Conservation (phyloP, 768 basidiomycete genomes). For the Russula sp. region DNA sequence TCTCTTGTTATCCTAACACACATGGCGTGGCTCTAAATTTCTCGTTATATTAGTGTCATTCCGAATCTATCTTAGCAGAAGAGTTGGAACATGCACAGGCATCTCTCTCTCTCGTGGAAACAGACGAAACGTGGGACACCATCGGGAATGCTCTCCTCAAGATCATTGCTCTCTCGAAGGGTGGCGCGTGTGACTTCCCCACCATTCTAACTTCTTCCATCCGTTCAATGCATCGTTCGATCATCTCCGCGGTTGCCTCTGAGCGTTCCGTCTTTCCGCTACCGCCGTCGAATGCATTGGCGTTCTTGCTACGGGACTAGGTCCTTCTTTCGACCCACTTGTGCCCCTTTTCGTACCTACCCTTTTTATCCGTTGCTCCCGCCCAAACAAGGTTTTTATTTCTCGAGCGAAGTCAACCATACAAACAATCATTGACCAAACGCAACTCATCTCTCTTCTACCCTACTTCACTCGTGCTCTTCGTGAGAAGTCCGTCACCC, state of each 20-base stretch:
- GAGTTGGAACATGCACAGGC: constrained; percentile 38
- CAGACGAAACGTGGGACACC: constrained; percentile 78
- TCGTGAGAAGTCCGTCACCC: constrained; percentile 65
- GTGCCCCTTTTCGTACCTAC: constrained; percentile 65
- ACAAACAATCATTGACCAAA: constrained; percentile 57
- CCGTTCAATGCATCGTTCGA: constrained; percentile 50
- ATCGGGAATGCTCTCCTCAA: constrained; percentile 51
- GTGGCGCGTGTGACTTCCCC: constrained; percentile 52
- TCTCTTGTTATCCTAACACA: background rate
- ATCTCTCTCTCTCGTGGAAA: constrained; percentile 51
- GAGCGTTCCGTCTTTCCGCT: constrained; percentile 73
- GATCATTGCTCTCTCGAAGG: constrained; percentile 49
- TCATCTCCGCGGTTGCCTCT: constrained; percentile 61
- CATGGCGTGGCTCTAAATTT: background rate
- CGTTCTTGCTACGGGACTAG: constrained; percentile 53
- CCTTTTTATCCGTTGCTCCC: constrained; percentile 63
- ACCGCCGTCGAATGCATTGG: constrained; percentile 62
- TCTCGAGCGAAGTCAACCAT: constrained; percentile 63
- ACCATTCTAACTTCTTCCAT: constrained; percentile 46
- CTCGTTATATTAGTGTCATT: constrained; percentile 26
- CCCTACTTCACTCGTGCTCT: constrained; percentile 55
- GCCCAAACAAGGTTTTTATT: constrained; percentile 76
- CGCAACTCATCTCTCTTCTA: constrained; percentile 63
- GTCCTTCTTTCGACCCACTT: constrained; percentile 61
- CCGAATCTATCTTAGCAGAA: constrained; percentile 20